A percentile compares a stretch with the other conserved stretches of the same genome.
These are phyloP conservation scores for Microsporum canis DNA, from an alignment of 2,329 filamentous ascomycete genomes.

Conservation along the genomic window DNA sequence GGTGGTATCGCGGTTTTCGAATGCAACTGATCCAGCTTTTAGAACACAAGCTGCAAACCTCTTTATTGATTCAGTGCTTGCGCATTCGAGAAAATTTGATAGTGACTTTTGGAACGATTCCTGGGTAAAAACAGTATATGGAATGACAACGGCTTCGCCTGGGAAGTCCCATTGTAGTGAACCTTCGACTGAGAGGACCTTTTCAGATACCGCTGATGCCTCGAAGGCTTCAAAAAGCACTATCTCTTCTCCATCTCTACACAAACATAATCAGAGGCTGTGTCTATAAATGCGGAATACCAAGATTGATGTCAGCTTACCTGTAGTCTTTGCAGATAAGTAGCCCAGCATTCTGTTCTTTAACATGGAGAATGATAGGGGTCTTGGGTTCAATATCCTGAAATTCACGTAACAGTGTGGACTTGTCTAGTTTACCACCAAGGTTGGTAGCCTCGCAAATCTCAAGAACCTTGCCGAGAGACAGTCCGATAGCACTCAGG, in stretches of 20 bases:
- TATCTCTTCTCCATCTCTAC: constrained; percentile 15
- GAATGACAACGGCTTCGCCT: constrained; percentile 40
- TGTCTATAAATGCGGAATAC: background rate
- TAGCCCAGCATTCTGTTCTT: constrained; percentile 41
- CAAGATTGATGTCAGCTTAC: background rate
- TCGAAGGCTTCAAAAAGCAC: constrained; percentile 52
- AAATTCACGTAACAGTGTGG: constrained; percentile 21
- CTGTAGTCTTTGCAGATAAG: constrained; percentile 26
- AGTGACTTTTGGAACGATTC: constrained; percentile 39
- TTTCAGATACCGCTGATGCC: constrained; percentile 42
- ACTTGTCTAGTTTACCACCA: constrained; percentile 14
- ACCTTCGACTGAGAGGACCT: constrained; percentile 41
- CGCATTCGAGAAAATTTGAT: constrained; percentile 45
- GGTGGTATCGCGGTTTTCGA: constrained; percentile 48
- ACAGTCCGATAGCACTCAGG: constrained; percentile 15
- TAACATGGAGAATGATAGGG: constrained; percentile 36
- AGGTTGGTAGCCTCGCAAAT: constrained; percentile 13
- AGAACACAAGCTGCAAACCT: constrained; percentile 40
- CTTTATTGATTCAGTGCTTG: constrained; percentile 43
- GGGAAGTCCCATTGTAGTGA: constrained; percentile 52
- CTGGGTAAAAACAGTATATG: constrained; percentile 30
- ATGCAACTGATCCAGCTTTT: constrained; percentile 42
- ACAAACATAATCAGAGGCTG: background rate
- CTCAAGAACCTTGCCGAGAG: constrained; percentile 10
- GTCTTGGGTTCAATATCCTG: constrained; percentile 19